Percentiles rank a stretch among this genome's conserved stretches.
These are phyloP conservation scores for Kluyveromyces marxianus DNA, from an alignment of 1,139 yeast species.

Conservation along the genomic window DNA sequence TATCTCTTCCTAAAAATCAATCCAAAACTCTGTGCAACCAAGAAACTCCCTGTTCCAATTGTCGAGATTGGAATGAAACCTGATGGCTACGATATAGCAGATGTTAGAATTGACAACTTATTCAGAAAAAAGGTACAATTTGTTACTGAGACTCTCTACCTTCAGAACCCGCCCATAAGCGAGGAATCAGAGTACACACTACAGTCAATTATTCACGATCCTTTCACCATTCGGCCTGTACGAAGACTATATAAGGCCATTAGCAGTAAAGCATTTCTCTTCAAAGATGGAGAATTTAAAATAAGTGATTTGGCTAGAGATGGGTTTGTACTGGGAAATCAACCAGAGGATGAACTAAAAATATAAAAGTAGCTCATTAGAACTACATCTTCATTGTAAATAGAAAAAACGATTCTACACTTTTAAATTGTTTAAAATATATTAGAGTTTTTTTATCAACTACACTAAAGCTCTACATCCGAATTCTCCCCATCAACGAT, in stretches of 20 bases:
- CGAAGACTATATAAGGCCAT: constrained; percentile 16
- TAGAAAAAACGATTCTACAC: too few relatives aligned
- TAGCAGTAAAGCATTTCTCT: constrained; percentile 14
- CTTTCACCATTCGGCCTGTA: constrained; percentile 7
- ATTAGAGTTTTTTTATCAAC: too few relatives aligned
- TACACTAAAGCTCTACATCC: too few relatives aligned
- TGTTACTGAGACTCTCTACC: constrained; percentile 11
- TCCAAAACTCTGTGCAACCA: constrained; percentile 14
- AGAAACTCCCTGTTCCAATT: constrained; percentile 15
- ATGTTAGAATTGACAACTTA: constrained; percentile 14
- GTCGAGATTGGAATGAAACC: constrained; percentile 21
- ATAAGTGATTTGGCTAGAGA: constrained; percentile 5
- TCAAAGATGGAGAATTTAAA: constrained; percentile 5
- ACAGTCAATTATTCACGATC: constrained; percentile 10
- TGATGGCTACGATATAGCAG: constrained; percentile 18
- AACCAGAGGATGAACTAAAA: background rate
- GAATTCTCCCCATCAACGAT: too few relatives aligned
- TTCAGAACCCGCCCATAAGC: constrained; percentile 14
- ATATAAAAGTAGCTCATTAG: too few relatives aligned
- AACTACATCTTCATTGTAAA: too few relatives aligned
- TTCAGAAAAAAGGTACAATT: constrained; percentile 13
- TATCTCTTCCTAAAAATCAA: constrained; percentile 15
- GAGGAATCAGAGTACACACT: constrained; percentile 10
- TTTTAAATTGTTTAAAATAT: too few relatives aligned
- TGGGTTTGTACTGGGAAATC: background rate